These are phyloP conservation scores for Rhizopogon vinicolor DNA, from an alignment of 768 basidiomycete species.

Conservation along the genomic window DNA sequence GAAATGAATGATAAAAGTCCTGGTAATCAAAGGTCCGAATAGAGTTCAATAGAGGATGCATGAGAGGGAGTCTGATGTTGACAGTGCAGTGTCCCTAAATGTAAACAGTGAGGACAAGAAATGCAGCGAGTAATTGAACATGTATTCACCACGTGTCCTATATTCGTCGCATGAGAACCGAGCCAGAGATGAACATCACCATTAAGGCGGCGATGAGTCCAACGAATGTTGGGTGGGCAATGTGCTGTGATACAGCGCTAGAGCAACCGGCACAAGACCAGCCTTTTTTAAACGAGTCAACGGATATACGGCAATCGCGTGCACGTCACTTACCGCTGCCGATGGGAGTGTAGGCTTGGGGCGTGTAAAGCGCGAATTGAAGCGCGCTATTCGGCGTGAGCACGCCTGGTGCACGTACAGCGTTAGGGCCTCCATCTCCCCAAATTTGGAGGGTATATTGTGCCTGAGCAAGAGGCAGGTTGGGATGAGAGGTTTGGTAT, in stretches of 20 bases:
- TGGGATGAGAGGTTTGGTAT: constrained; percentile 57
- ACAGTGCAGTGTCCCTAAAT: not conserved
- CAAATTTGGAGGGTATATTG: constrained; percentile 78
- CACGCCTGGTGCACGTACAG: constrained; percentile 54
- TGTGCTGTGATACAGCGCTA: constrained; percentile 28
- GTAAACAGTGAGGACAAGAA: not conserved
- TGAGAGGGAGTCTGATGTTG: not conserved
- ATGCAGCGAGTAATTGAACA: not conserved
- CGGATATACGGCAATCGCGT: not conserved
- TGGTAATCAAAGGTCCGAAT: not conserved
- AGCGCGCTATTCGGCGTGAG: constrained; percentile 66
- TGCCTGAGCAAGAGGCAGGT: constrained; percentile 67
- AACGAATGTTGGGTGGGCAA: constrained; percentile 51
- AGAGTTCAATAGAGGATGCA: not conserved
- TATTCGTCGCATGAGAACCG: constrained; percentile 22
- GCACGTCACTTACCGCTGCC: constrained; percentile 38
- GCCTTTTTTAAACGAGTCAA: constrained; percentile 29
- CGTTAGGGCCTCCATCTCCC: constrained; percentile 73
- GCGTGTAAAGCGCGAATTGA: constrained; percentile 82
- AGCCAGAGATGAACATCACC: constrained; percentile 65
- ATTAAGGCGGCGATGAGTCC: constrained; percentile 52
- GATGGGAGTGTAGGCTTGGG: constrained; percentile 65
- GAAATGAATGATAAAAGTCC: not conserved
- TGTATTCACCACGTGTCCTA: not conserved
- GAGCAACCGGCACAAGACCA: constrained; percentile 53